A percentile compares a stretch with the other conserved stretches of the same genome.
phyloP scores from a whole-genome alignment of 2,329 filamentous ascomycete species.

The Fusarium citri region DNA sequence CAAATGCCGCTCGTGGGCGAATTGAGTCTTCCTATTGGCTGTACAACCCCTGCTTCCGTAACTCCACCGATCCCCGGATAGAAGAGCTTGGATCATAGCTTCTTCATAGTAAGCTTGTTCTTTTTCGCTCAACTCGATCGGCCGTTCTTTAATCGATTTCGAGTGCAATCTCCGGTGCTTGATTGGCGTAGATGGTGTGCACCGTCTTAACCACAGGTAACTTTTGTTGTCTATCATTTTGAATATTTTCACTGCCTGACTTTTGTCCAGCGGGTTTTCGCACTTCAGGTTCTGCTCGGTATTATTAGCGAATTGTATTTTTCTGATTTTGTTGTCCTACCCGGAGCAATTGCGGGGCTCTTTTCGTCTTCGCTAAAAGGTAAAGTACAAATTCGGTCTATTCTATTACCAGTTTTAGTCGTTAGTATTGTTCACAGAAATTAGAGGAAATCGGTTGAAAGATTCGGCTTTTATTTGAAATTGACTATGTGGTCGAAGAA shows the following conservation, averaged over 20 bases:
- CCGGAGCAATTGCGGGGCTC: neutral
- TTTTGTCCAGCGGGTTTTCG: neutral
- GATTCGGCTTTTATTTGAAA: slow-evolving; percentile 18
- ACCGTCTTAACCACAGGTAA: neutral
- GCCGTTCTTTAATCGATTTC: slow-evolving; percentile 19
- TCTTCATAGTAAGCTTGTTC: slow-evolving; percentile 40
- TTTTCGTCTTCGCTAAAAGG: neutral
- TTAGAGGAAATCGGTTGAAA: neutral
- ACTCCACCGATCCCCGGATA: slow-evolving; percentile 27
- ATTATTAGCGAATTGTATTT: neutral
- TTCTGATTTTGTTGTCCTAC: neutral
- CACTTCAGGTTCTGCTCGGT: neutral
- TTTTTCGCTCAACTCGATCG: slow-evolving; percentile 35
- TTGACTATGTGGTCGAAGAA: neutral
- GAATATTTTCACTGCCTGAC: neutral
- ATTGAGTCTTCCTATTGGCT: slow-evolving; percentile 34
- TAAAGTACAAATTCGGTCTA: neutral
- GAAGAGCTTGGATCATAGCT: slow-evolving; percentile 27
- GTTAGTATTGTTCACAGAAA: neutral
- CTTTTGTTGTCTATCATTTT: neutral
- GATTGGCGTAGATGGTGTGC: slow-evolving; percentile 15
- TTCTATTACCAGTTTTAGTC: neutral
- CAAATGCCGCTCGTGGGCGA: slow-evolving; percentile 41
- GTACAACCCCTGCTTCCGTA: slow-evolving; percentile 24
- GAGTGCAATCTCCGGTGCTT: slow-evolving; percentile 3